phyloP scores from a whole-genome alignment of 192 early-diverging fungal species.

The Entomortierella beljakovae region DNA sequence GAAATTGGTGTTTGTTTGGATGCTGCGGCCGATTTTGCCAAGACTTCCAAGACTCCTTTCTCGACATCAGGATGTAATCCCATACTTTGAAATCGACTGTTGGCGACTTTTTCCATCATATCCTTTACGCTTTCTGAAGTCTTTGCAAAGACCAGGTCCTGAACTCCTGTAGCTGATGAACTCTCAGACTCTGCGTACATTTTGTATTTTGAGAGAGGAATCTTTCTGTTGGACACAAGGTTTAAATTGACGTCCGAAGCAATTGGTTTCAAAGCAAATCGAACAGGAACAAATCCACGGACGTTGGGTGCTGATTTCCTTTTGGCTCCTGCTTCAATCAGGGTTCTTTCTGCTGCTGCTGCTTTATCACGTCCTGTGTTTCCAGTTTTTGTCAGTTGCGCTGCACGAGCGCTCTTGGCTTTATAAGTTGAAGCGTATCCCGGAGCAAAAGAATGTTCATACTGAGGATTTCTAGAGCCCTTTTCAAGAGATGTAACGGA shows the following conservation, averaged over 20 bases:
- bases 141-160: conserved; percentile 27
- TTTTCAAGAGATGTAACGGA: conserved; percentile 48
- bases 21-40: conserved; percentile 16
- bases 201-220: conserved; percentile 34
- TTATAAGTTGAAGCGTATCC: conserved; percentile 29
- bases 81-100: conserved; percentile 69
- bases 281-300: conserved; percentile 71
- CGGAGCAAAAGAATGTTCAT: conserved; percentile 50
- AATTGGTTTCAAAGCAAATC: conserved; percentile 67
- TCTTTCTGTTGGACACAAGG: conserved; percentile 31
- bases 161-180: not conserved
- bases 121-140: conserved; percentile 37
- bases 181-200: conserved; percentile 15
- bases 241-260: conserved; percentile 62
- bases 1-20: not conserved
- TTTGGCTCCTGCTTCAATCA: conserved; percentile 45
- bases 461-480: conserved; percentile 48
- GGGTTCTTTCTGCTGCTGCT: conserved; percentile 32
- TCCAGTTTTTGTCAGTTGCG: conserved; percentile 24
- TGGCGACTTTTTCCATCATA: conserved; percentile 30
- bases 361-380: conserved; percentile 51
- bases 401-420: not conserved
- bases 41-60: conserved; percentile 55
- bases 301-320: conserved; percentile 41
- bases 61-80: conserved; percentile 69